A percentile compares a stretch with the other conserved stretches of the same genome.
Conservation (phyloP, 179 eudicot genomes). For the Heliamphora pulchella region DNA sequence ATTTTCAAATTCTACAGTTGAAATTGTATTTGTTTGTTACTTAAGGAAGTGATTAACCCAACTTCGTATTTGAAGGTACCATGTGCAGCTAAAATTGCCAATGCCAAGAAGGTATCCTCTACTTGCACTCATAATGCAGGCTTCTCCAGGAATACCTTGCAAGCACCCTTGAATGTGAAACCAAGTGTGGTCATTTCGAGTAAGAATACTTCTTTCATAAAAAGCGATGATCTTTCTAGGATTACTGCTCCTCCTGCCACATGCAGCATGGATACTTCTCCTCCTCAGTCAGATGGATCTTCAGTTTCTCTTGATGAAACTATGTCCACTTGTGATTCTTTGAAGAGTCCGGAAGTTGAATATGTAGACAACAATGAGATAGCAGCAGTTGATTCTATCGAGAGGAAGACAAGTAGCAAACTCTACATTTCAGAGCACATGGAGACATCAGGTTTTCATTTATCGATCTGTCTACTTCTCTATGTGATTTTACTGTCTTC, state of each 20-base stretch:
- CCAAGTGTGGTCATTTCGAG: slow-evolving; percentile 27
- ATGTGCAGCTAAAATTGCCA: slow-evolving; percentile 39
- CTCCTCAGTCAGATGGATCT: slow-evolving; percentile 40
- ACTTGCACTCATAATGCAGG: slow-evolving; percentile 25
- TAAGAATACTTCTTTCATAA: slow-evolving; percentile 27
- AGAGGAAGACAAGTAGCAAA: slow-evolving; percentile 49
- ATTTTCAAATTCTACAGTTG: neutral
- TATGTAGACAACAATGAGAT: slow-evolving; percentile 60
- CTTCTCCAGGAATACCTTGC: slow-evolving; percentile 30
- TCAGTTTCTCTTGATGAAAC: slow-evolving; percentile 80
- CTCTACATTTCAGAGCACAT: slow-evolving; percentile 53
- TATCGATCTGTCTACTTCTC: neutral
- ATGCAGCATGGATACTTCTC: slow-evolving; percentile 44
- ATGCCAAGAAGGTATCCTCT: slow-evolving; percentile 49
- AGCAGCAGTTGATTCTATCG: slow-evolving; percentile 49
- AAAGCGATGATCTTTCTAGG: slow-evolving; percentile 25
- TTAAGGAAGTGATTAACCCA: slow-evolving; percentile 3
- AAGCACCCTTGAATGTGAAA: slow-evolving; percentile 30
- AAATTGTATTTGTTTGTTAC: neutral
- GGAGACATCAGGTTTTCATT: slow-evolving; percentile 42
- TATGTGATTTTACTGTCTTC: neutral
- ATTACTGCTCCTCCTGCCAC: slow-evolving; percentile 26
- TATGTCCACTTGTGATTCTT: slow-evolving; percentile 72
- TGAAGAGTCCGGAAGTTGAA: slow-evolving; percentile 87
- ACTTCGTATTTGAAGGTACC: slow-evolving; percentile 43